These are phyloP conservation scores for Trichoderma aggressivum DNA, from an alignment of 2,329 filamentous ascomycete species.

Conservation along the genomic window DNA sequence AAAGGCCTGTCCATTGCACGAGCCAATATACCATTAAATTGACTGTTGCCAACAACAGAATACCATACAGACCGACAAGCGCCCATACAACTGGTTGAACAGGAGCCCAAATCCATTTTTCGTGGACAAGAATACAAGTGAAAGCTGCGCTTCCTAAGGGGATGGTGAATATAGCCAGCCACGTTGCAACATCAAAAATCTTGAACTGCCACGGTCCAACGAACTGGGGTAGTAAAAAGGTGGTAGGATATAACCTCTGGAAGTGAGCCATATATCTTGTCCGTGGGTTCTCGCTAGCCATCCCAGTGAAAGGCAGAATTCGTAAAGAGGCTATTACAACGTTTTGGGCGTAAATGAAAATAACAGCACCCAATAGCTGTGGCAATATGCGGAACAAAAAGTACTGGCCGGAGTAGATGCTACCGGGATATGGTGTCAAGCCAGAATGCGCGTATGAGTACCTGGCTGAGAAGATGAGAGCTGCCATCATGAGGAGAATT, in stretches of 20 bases:
- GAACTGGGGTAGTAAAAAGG: constrained; percentile 61
- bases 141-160: constrained; percentile 79
- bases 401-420: constrained; percentile 69
- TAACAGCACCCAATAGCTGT: constrained; percentile 66
- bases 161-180: constrained; percentile 75
- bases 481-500: constrained; percentile 67
- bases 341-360: constrained; percentile 75
- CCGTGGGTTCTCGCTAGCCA: constrained; percentile 62
- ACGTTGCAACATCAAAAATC: constrained; percentile 64
- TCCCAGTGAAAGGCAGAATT: constrained; percentile 71
- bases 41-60: constrained; percentile 56
- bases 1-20: constrained; percentile 65
- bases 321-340: constrained; percentile 72
- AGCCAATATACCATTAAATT: constrained; percentile 62
- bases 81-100: constrained; percentile 78
- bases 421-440: constrained; percentile 62
- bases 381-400: constrained; percentile 86
- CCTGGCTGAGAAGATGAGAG: constrained; percentile 68
- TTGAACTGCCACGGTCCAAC: constrained; percentile 64
- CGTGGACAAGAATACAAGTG: constrained; percentile 55
- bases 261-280: constrained; percentile 65
- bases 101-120: constrained; percentile 73
- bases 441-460: constrained; percentile 63
- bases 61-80: constrained; percentile 67
- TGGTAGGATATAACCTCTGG: constrained; percentile 63